Base-by-base conservation (phyloP, 192 early-diverging fungal species). In the Pilaira anomala region DNA sequence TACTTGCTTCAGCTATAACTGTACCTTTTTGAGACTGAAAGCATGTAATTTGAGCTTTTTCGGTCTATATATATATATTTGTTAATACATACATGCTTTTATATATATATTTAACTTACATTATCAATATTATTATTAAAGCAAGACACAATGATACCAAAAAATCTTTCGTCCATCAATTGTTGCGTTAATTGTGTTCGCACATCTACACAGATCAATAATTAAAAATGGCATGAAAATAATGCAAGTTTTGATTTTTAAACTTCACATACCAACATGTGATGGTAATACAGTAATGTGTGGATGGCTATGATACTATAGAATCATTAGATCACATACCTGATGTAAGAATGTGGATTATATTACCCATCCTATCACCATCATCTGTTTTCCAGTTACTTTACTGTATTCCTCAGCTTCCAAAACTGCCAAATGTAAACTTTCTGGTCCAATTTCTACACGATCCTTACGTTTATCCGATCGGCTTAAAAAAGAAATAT, bases 381-480 rank as follows among this genome's bases (percentile, higher is more conserved):
- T 61, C 13, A 75, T 75, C 3, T 63, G 57, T 52, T 72, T 66
- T 7, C 73, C 71, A 9, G 40, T 45, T 19, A 19, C 45, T 26
- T 45, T 44, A 22, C 52, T 33, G n/a, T 19, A 36, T 55, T 54
- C 52, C 66, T 82, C 80, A 57, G 80, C 78, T 22, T 77, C 65
- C 1, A 76, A 64, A 9, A 73, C 77, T 2, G 80, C 80, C 67
- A 78, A 64, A 16, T 74, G 76, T 14, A 82, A 61, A 42, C 79
- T 76, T 33, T 80, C 73, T 28, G 80, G 78, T 12, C 76, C 73
- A 54, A 82, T 77, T 42, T 82, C 80, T 2, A 82, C 80, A 19
- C 80, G 75, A 26, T 82, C 80, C 28, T 77, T 79, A 9, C 80
- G 72, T 51, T 82, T 82, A 53, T 82, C 80, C 13, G 78, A 79